phyloP scores from a whole-genome alignment of 306 rosid species.

The Cicer cuneatum region DNA sequence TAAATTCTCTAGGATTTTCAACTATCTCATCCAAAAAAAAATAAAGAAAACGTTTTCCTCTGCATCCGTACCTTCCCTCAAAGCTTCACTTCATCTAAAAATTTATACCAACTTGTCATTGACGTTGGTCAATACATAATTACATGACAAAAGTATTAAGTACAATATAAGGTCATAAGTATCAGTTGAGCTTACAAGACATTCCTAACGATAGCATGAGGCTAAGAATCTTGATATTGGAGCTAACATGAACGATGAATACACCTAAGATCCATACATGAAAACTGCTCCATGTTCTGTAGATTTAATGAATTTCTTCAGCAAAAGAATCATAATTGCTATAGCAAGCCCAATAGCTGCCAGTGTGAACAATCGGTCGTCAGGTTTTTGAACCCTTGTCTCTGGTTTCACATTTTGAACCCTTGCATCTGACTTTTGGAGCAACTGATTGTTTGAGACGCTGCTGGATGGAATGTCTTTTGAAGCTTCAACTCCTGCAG shows the following conservation, averaged over 20 bases:
- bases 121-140: slow-evolving; percentile 5
- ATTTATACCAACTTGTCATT: neutral
- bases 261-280: slow-evolving; percentile 76
- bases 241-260: slow-evolving; percentile 26
- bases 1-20: no score
- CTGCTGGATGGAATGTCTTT: slow-evolving; percentile 49
- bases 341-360: slow-evolving; percentile 93
- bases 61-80: no score
- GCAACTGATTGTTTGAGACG: slow-evolving; percentile 52
- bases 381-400: slow-evolving; percentile 63
- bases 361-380: slow-evolving; percentile 83
- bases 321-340: slow-evolving; percentile 80
- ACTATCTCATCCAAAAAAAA: no score
- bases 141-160: slow-evolving; percentile 29
- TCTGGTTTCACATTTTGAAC: slow-evolving; percentile 58
- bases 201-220: slow-evolving; percentile 24
- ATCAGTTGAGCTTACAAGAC: slow-evolving; percentile 11
- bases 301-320: slow-evolving; percentile 85
- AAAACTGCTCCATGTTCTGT: slow-evolving; percentile 74
- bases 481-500: slow-evolving; percentile 46
- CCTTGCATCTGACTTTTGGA: slow-evolving; percentile 53
- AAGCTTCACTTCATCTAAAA: no score
- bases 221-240: slow-evolving; percentile 34
- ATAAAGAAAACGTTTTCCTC: no score
- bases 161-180: slow-evolving; percentile 6